These are phyloP conservation scores for Immersiporthe knoxdaviesiana DNA, from an alignment of 2,329 filamentous ascomycete genomes.

Conservation along the genomic window DNA sequence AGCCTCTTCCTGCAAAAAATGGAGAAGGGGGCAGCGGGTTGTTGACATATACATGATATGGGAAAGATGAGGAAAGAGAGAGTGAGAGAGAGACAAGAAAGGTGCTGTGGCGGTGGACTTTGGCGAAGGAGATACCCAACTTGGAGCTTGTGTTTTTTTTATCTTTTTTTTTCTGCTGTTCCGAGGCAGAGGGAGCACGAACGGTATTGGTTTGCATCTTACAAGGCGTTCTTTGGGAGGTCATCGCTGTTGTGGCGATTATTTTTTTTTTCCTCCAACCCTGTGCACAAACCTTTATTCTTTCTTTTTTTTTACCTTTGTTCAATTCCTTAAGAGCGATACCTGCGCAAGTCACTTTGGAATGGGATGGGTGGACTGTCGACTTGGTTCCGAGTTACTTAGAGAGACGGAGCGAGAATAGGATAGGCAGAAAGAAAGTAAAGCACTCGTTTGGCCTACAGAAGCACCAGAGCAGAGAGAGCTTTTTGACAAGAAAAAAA, in stretches of 20 bases:
- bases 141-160: background rate
- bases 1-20: too few species aligned
- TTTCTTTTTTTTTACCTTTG: background rate
- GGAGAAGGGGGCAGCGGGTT: too few species aligned
- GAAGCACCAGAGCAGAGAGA: too few species aligned
- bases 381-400: background rate
- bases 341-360: background rate
- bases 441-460: background rate
- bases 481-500: background rate
- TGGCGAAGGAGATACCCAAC: conserved; percentile 8
- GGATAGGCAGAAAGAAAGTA: background rate
- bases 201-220: conserved; percentile 1
- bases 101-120: background rate
- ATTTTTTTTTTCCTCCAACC: background rate
- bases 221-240: background rate
- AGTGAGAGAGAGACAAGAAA: too few species aligned
- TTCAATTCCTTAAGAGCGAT: background rate
- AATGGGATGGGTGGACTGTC: background rate
- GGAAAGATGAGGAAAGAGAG: too few species aligned
- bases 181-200: background rate
- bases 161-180: background rate
- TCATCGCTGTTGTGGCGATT: background rate
- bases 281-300: background rate
- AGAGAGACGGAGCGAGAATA: background rate
- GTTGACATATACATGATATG: too few species aligned